phyloP scores from a whole-genome alignment of 345 rosid species.

The Microcos paniculata region DNA sequence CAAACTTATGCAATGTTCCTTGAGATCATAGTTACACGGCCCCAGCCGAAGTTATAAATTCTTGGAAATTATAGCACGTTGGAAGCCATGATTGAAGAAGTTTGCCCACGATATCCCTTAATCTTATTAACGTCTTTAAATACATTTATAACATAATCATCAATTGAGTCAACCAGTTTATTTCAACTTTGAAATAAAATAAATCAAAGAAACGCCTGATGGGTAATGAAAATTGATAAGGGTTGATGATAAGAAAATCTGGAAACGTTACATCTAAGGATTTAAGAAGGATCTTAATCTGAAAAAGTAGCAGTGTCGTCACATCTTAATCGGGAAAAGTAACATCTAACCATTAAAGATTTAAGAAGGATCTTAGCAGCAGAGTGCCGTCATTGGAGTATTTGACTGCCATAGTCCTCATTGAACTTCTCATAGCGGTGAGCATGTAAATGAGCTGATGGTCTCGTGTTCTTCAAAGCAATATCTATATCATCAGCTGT shows the following conservation, averaged over 20 bases:
- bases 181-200: no score
- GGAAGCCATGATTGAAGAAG: no score
- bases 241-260: background rate
- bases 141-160: no score
- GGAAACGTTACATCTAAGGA: background rate
- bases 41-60: no score
- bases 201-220: no score
- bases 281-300: background rate
- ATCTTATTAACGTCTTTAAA: no score
- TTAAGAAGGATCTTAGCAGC: background rate
- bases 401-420: slow-evolving; percentile 88
- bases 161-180: no score
- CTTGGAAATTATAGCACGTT: no score
- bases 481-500: slow-evolving; percentile 59
- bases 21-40: background rate
- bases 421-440: slow-evolving; percentile 88
- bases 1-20: background rate
- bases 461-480: slow-evolving; percentile 87
- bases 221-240: background rate
- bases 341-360: background rate
- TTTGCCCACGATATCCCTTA: no score
- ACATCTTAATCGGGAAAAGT: no score
- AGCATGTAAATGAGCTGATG: slow-evolving; percentile 89
- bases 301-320: slow-evolving; percentile 16
- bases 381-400: slow-evolving; percentile 44